Percentiles rank a stretch among this genome's conserved stretches.
These are phyloP conservation scores for Leucosporidium scottii DNA, from an alignment of 768 basidiomycete species.

Conservation along the genomic window DNA sequence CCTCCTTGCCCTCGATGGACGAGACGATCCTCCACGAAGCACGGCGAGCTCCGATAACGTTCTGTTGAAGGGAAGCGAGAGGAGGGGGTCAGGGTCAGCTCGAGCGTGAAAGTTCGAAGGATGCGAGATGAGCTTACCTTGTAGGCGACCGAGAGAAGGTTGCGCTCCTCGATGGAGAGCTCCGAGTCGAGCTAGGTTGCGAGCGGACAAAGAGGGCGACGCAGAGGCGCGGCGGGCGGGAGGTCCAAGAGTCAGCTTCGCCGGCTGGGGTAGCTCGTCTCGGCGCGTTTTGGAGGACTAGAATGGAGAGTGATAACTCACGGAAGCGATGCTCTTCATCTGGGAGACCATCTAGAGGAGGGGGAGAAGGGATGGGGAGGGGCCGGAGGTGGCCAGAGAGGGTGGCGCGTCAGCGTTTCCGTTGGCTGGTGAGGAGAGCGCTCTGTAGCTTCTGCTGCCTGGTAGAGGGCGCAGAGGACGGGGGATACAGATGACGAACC, in stretches of 20 bases:
- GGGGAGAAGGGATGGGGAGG: conserved; percentile 37
- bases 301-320: too few relatives aligned
- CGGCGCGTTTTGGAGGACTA: background rate
- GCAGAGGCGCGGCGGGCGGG: background rate
- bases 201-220: conserved; percentile 37
- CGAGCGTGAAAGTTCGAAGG: background rate
- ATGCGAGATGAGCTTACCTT: conserved; percentile 54
- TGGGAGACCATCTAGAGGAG: conserved; percentile 91
- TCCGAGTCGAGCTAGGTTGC: conserved; percentile 73
- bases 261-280: background rate
- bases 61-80: background rate
- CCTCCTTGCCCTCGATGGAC: conserved; percentile 98
- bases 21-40: conserved; percentile 98
- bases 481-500: conserved; percentile 48
- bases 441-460: too few relatives aligned
- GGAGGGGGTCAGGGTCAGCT: background rate
- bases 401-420: conserved; percentile 19
- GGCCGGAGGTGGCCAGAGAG: background rate
- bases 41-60: conserved; percentile 86
- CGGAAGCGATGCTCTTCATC: conserved; percentile 87
- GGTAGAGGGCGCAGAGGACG: background rate
- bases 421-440: conserved; percentile 13
- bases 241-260: background rate
- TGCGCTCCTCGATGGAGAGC: conserved; percentile 96
- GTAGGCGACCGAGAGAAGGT: conserved; percentile 94